These are phyloP conservation scores for Debaryomyces sp. DNA, from an alignment of 1,139 yeast genomes.

Conservation along the genomic window DNA sequence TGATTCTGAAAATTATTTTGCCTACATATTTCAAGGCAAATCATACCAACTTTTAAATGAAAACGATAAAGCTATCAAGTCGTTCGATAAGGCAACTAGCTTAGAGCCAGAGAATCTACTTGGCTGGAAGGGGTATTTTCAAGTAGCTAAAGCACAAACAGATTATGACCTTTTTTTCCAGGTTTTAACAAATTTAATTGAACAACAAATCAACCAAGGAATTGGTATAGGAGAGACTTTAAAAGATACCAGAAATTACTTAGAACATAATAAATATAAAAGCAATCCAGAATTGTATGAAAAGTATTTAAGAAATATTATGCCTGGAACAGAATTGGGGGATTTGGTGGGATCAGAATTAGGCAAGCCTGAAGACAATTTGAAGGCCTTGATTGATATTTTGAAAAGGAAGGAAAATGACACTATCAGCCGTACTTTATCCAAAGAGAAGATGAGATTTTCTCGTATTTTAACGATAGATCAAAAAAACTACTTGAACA, in stretches of 20 bases:
- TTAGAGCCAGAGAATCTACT: constrained; percentile 56
- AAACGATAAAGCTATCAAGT: constrained; percentile 43
- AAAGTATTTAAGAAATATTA: constrained; percentile 51
- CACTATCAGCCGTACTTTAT: constrained; percentile 27
- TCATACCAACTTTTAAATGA: constrained; percentile 50
- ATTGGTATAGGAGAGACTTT: constrained; percentile 48
- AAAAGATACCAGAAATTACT: constrained; percentile 48
- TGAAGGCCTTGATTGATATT: constrained; percentile 53
- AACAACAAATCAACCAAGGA: constrained; percentile 31
- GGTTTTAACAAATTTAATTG: constrained; percentile 32
- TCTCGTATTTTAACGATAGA: constrained; percentile 37
- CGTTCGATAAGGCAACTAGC: constrained; percentile 56
- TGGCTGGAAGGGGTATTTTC: constrained; percentile 84
- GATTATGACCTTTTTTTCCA: constrained; percentile 52
- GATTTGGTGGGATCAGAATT: constrained; percentile 54
- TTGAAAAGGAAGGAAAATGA: constrained; percentile 44
- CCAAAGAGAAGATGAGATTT: constrained; percentile 43
- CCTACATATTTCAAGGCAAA: constrained; percentile 65
- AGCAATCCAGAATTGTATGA: constrained; percentile 38
- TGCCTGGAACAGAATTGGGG: constrained; percentile 68
- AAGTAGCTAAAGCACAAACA: constrained; percentile 35
- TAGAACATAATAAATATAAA: constrained; percentile 36
- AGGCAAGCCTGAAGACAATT: constrained; percentile 53
- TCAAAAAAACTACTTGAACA: constrained; percentile 37
- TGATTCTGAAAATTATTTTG: constrained; percentile 66